Percentiles rank a stretch among this genome's conserved stretches.
These are phyloP conservation scores for Tubosaeta sp. DNA, from an alignment of 768 basidiomycete species.

Conservation along the genomic window DNA sequence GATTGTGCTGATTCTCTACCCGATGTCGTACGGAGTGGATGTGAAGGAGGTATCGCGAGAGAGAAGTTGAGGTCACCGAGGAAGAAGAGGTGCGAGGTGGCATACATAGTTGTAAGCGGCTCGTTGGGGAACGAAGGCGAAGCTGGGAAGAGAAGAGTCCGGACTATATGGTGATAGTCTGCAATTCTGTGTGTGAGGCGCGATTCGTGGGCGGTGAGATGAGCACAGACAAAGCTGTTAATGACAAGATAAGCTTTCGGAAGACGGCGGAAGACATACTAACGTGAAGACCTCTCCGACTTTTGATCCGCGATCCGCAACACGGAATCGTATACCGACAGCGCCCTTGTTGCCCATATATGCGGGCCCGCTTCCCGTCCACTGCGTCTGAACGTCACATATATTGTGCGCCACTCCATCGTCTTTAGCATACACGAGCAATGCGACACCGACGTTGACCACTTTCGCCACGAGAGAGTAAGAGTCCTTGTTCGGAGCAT, in stretches of 20 bases:
- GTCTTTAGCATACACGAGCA: constrained; percentile 84
- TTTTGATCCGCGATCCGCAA: constrained; percentile 50
- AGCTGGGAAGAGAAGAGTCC: constrained; percentile 73
- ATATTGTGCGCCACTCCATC: constrained; percentile 56
- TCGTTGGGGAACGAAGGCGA: constrained; percentile 35
- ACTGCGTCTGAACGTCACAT: constrained; percentile 63
- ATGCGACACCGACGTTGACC: constrained; percentile 82
- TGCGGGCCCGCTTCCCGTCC: constrained; percentile 68
- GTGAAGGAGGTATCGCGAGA: constrained; percentile 55
- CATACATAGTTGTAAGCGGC: constrained; percentile 61
- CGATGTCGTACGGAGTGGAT: constrained; percentile 39
- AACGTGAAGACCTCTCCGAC: constrained; percentile 82
- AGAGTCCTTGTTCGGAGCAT: constrained; percentile 66
- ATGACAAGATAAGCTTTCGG: background rate
- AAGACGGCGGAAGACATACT: constrained; percentile 28
- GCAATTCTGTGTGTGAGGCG: constrained; percentile 62
- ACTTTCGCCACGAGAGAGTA: constrained; percentile 77
- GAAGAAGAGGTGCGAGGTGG: constrained; percentile 87
- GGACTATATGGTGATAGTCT: constrained; percentile 80
- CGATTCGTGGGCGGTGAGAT: constrained; percentile 78
- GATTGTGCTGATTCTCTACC: constrained; percentile 36
- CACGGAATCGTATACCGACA: constrained; percentile 80
- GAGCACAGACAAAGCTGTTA: constrained; percentile 83
- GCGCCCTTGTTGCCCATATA: constrained; percentile 96
- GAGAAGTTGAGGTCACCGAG: constrained; percentile 95